Conservation (phyloP, 2,329 filamentous ascomycete genomes). For the Fusarium sp. region DNA sequence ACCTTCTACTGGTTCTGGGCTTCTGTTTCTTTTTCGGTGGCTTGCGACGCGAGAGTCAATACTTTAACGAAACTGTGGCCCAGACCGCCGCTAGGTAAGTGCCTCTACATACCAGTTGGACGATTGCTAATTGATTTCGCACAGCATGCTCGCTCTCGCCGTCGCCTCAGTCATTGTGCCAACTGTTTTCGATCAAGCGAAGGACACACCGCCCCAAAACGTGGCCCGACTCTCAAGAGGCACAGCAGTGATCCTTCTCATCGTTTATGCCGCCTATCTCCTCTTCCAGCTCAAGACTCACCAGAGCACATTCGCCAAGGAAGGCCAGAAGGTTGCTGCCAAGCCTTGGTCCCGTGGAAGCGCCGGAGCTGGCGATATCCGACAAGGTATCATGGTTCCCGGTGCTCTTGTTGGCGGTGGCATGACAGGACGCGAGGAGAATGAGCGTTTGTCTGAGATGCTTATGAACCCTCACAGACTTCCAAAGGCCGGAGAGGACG, state of each 20-base stretch:
- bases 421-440: constrained; percentile 48
- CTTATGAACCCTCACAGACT: constrained; percentile 52
- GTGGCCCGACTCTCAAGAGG: constrained; percentile 75
- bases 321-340: constrained; percentile 79
- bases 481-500: constrained; percentile 59
- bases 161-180: constrained; percentile 88
- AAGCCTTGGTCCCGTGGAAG: constrained; percentile 54
- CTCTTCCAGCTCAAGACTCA: constrained; percentile 94
- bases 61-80: constrained; percentile 91
- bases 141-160: constrained; percentile 73
- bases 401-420: constrained; percentile 51
- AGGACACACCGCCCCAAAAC: constrained; percentile 53
- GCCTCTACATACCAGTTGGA: not conserved
- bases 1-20: constrained; percentile 86
- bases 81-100: constrained; percentile 79
- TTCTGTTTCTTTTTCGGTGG: constrained; percentile 94
- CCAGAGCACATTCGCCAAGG: constrained; percentile 78
- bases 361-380: constrained; percentile 50
- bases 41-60: constrained; percentile 79
- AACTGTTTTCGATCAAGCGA: constrained; percentile 77
- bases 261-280: constrained; percentile 86
- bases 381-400: constrained; percentile 52
- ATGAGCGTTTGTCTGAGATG: constrained; percentile 57
- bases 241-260: constrained; percentile 79
- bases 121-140: not conserved